These are phyloP conservation scores for Chondrostereum purpureum DNA, from an alignment of 1,284 basidiomycete genomes.

Conservation along the genomic window DNA sequence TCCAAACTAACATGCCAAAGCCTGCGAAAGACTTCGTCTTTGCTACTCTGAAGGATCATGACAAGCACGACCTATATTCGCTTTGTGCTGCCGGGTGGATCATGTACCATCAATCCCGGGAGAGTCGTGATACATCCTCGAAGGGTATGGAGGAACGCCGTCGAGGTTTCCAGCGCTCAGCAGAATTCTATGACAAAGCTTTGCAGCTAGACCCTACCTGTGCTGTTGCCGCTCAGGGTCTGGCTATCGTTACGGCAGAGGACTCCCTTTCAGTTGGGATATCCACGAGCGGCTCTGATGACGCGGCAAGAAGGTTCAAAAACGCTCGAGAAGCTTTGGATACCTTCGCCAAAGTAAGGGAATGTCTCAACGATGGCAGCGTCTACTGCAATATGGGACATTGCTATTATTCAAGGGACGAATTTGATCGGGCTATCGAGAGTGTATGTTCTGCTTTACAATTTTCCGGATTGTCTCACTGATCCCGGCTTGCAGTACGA, in stretches of 20 bases:
- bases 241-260: slow-evolving; percentile 89
- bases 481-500: slow-evolving; percentile 59
- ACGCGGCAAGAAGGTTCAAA: slow-evolving; percentile 55
- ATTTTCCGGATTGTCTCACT: slow-evolving; percentile 3
- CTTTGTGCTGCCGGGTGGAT: slow-evolving; percentile 85
- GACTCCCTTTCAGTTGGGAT: slow-evolving; percentile 64
- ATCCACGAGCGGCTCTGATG: slow-evolving; percentile 47
- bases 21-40: slow-evolving; percentile 83
- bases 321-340: slow-evolving; percentile 81
- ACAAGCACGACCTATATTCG: slow-evolving; percentile 85
- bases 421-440: slow-evolving; percentile 91
- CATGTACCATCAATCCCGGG: slow-evolving; percentile 77
- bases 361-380: slow-evolving; percentile 77
- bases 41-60: slow-evolving; percentile 74
- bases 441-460: slow-evolving; percentile 54
- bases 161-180: slow-evolving; percentile 72
- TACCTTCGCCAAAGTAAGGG: slow-evolving; percentile 83
- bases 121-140: slow-evolving; percentile 53
- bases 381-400: slow-evolving; percentile 95
- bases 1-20: slow-evolving; percentile 64
- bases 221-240: slow-evolving; percentile 86
- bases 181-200: slow-evolving; percentile 89
- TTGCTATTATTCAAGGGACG: slow-evolving; percentile 85
- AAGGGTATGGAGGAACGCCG: slow-evolving; percentile 67
- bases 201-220: slow-evolving; percentile 76